Evolutionary conservation across 202 grass and related monocot genomes (phyloP), one percentile per base, ranked within the genome.

Genomic region (Brachypodium distachyon): DNA sequence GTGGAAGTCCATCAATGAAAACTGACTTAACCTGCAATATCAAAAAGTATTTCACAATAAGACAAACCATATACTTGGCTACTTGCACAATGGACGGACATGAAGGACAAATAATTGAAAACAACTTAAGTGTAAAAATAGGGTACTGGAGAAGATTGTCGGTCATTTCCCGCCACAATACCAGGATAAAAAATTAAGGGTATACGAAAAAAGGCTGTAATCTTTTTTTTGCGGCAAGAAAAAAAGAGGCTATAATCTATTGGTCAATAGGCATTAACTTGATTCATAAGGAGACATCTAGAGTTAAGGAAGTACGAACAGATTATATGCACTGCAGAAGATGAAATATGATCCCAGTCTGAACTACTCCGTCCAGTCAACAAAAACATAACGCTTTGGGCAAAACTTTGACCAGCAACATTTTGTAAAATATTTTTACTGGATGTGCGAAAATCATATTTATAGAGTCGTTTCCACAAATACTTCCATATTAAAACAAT

Each of bases 1-100:
- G 80, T 54, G 85, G 85, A 70, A 87, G 68, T 16, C 85, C 80
- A 61, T 87, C 85, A 74, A 87, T 70, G 72, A 87, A 87, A 38
- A 87, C 85, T 43, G 79, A 87, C 49, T 87, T 87, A 67, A 87
- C 85, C 85, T 87, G 67, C 33, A 78, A 14, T 1, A 19, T 12
- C 27, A 19, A 77, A 55, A 47, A 26, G 38, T 76, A 36, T 17
- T 62, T 12, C 12, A 61, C 23, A 28, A 14, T 29, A 62, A 44
- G 40, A 7, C 4, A 48, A 62, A 61, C 18, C 23, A 0, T 29
- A 44, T 11, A 51, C 11, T 46, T 34, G n/a, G n/a, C 31, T 11
- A 51, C 11, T 46, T 34, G n/a, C 3, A n/a, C 19, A 40, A 37
- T 52, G 19, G 31, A 16, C 12, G 31, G 68, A 22, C 4, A 54